Evolutionary conservation across 179 eudicot species (phyloP).

Genomic region (Beta lomatogona): DNA sequence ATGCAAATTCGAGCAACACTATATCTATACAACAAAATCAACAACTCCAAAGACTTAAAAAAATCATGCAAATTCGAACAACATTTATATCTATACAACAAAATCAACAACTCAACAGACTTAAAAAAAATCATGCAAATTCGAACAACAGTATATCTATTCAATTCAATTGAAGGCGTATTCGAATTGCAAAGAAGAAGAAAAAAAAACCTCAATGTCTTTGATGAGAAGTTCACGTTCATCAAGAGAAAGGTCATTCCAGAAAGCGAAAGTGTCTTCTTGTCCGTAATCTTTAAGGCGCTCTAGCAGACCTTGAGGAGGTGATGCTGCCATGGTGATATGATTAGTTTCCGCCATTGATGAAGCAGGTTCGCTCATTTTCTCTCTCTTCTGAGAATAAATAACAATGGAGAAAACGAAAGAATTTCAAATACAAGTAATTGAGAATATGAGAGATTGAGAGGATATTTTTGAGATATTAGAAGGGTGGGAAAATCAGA

Average conservation of each 20-base stretch:
- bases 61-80: no score
- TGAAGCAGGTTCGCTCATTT: neutral
- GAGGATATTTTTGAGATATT: no score
- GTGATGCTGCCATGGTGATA: constrained; percentile 18
- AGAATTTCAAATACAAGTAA: no score
- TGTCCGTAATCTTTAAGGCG: constrained; percentile 95
- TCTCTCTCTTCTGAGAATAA: neutral
- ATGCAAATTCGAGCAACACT: no score
- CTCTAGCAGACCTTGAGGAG: constrained; percentile 75
- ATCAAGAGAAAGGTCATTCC: constrained; percentile 77
- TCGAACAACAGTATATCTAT: no score
- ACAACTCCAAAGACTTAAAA: no score
- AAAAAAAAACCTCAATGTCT: constrained; percentile 70
- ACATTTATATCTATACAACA: no score
- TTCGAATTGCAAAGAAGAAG: neutral
- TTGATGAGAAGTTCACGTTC: constrained; percentile 68
- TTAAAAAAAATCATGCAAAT: no score
- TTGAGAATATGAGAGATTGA: neutral
- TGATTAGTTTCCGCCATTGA: neutral
- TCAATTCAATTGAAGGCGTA: neutral
- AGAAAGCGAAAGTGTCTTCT: constrained; percentile 80
- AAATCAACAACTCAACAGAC: no score
- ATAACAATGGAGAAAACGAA: neutral
- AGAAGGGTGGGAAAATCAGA: no score
- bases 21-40: no score